Base-by-base conservation (phyloP, 2,329 filamentous ascomycete species). In the Cytospora mali region DNA sequence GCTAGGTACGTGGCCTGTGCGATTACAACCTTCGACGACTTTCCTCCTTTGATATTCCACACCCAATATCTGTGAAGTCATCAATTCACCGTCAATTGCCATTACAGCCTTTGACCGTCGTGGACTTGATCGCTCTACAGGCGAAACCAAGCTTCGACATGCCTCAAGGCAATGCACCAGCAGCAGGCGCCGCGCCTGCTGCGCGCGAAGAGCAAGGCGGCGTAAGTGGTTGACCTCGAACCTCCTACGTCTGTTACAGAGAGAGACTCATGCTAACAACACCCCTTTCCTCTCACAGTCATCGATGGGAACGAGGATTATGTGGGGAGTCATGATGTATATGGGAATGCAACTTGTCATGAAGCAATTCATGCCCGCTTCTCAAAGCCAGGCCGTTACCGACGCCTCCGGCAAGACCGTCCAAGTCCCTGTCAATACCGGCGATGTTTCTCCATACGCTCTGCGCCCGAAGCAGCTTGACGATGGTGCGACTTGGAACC, bases 401-500 rank as follows among this genome's bases (percentile, higher is more conserved):
- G 79, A 84, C 63, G 79, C 84, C 61, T 75, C 77, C 23, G 86
- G 85, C 62, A 79, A 83, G 53, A 68, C 78, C 18, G 77, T 87
- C 67, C 79, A 79, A 64, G 81, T 86, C 25, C 79, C 84, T 51
- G 77, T 78, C 58, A 85, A 84, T 69, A 79, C 79, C 31, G 82
- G 77, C 56, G 78, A 78, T 23, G 86, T 92, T 60, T 88, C 89
- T 29, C 76, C 87, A 21, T 93, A 87, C 72, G 79, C 81, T 59
- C 79, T 88, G 65, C 85, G 90, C 57, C 88, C 90, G n/a, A 75
- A 80, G 64, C 73, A 75, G 64, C 78, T 88, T 71, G 74, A 87
- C 76, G 81, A 86, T 64, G 86, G 84, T 68, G 88, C 87, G 25
- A 76, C 81, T 56, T 89, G 88, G 73, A 90, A 83, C 69, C 75